A percentile compares a stretch with the other conserved stretches of the same genome.
phyloP scores from a whole-genome alignment of 129 eudicot species.

The Tagetes erecta region DNA sequence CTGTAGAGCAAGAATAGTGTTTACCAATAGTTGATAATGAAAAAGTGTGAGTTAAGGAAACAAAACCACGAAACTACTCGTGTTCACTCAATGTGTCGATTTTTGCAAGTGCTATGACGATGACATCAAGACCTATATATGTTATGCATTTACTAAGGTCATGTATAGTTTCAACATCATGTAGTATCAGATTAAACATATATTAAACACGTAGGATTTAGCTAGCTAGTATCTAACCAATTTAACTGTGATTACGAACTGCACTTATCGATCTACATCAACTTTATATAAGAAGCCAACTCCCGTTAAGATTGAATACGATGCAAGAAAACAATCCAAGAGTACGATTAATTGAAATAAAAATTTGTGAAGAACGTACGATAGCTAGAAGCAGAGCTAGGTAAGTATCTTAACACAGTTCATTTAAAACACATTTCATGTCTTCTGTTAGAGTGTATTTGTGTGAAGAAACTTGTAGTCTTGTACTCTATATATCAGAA shows the following conservation, averaged over 20 bases:
- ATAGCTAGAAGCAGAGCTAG: too few species aligned
- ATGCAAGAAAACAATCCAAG: conserved; percentile 15
- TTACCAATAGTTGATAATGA: conserved; percentile 24
- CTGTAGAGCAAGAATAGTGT: conserved; percentile 26
- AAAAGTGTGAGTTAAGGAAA: conserved; percentile 24
- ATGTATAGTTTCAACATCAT: background rate
- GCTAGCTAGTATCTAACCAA: conserved; percentile 10
- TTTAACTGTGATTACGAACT: conserved; percentile 27
- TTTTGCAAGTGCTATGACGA: conserved; percentile 25
- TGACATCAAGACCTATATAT: conserved; percentile 23
- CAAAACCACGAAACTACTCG: conserved; percentile 27
- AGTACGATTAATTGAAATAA: too few species aligned
- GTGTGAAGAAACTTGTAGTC: too few species aligned
- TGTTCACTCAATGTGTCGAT: conserved; percentile 29
- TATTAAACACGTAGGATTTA: background rate
- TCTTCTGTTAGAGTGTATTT: too few species aligned
- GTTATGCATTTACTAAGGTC: conserved; percentile 13
- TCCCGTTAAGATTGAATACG: conserved; percentile 14
- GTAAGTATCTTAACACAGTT: too few species aligned
- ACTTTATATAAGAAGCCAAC: conserved; percentile 20
- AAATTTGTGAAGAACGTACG: too few species aligned
- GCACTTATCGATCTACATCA: conserved; percentile 35
- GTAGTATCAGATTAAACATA: too few species aligned
- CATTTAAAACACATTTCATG: too few species aligned
- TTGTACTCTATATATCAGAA: too few species aligned